Base-by-base conservation (phyloP, 2,329 filamentous ascomycete species). In the Mollisia scopiformis region DNA sequence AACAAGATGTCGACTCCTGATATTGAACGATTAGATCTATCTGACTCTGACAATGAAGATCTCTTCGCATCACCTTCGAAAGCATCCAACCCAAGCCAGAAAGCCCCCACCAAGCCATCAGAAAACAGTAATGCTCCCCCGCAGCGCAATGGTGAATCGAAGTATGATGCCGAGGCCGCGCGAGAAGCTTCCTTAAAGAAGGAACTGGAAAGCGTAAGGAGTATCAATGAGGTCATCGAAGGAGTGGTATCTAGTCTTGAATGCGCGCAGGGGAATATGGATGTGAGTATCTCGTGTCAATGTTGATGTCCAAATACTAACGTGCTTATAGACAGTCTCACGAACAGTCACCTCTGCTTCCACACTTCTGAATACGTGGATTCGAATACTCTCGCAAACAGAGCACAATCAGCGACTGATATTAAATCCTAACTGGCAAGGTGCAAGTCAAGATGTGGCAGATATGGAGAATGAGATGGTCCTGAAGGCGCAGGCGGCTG, bases 381-480 rank as follows among this genome's bases (percentile, higher is more conserved):
- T 93, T 8, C 88, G 93, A 55, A 97, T 99, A 67, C 85, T 99
- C 13, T 95, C 92, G 6, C 95, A 99, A 76, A 97, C 95, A 4
- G 95, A 99, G 77, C 95, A 99, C 77, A 98, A 96, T 73, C 93
- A 98, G 75, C 88, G 95, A 25, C 81, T 99, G 54, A 89, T 99
- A 47, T 82, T 98, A 49, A 90, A 97, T 72, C 91, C 92, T 1
- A 82, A 87, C 61, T 99, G 94, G 93, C 89, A 94, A 72, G 95
- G 95, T 59, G 91, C 93, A 28, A 91, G 87, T 4, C 88, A 93
- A 71, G 95, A 99, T 76, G 77, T 97, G 39, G 82, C 86, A n/a
- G 92, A 96, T 62, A 85, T 93, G 58, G 94, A 98, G 75, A 88
- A 88, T 57, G 94, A 98, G 73, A 87, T 87, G 2, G 74, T 87